Percentiles rank a stretch among this genome's conserved stretches.
Evolutionary conservation across 2,329 filamentous ascomycete genomes (phyloP).

Genomic region (Stagonosporopsis chrysanthemi): DNA sequence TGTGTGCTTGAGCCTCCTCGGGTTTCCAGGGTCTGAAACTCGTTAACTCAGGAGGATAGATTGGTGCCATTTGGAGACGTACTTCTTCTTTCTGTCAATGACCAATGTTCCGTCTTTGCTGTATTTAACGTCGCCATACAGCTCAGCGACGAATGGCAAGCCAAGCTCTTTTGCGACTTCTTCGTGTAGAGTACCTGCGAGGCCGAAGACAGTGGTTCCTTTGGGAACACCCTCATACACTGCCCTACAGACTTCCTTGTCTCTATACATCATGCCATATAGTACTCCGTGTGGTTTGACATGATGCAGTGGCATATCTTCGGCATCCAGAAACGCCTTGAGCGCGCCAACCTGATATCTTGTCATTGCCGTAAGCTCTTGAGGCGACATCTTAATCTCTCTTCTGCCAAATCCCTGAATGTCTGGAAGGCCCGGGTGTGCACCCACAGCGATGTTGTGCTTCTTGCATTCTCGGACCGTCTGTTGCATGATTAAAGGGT

Average conservation of each 20-base stretch:
- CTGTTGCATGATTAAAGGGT: slow-evolving; percentile 69
- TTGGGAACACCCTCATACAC: slow-evolving; percentile 62
- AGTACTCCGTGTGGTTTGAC: slow-evolving; percentile 69
- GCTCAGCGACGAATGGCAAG: slow-evolving; percentile 61
- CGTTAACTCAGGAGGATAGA: slow-evolving; percentile 4
- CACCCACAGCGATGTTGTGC: slow-evolving; percentile 65
- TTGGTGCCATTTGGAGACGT: slow-evolving; percentile 6
- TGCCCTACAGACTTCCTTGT: slow-evolving; percentile 60
- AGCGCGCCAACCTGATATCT: slow-evolving; percentile 71
- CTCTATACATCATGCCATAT: slow-evolving; percentile 64
- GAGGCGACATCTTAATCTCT: slow-evolving; percentile 65
- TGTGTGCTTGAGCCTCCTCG: slow-evolving; percentile 53
- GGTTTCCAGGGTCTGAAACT: slow-evolving; percentile 50
- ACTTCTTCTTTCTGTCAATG: slow-evolving; percentile 67
- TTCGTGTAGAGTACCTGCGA: slow-evolving; percentile 63
- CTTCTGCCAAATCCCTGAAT: slow-evolving; percentile 70
- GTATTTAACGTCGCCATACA: slow-evolving; percentile 66
- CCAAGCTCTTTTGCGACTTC: slow-evolving; percentile 61
- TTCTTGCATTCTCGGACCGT: slow-evolving; percentile 66
- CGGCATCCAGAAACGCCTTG: slow-evolving; percentile 65
- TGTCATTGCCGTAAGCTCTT: slow-evolving; percentile 64
- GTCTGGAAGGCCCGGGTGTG: slow-evolving; percentile 71
- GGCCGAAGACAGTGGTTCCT: slow-evolving; percentile 61
- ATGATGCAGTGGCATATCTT: slow-evolving; percentile 64
- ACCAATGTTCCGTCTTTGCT: slow-evolving; percentile 59